These are phyloP conservation scores for Entomortierella parvispora DNA, from an alignment of 192 early-diverging fungal species.

Conservation along the genomic window DNA sequence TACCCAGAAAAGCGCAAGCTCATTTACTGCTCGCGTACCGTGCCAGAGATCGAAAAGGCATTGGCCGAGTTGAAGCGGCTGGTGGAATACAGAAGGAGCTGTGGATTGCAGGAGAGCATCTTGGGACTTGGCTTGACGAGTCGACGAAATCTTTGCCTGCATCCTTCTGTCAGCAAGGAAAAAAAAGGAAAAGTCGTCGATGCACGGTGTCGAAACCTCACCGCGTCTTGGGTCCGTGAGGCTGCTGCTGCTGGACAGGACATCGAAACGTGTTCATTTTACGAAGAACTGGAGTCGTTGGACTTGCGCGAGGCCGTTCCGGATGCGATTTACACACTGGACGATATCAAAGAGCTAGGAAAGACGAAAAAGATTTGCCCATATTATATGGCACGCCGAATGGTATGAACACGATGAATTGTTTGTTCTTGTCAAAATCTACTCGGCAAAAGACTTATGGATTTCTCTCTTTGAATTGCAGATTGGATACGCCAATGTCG, in stretches of 20 bases:
- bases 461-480: constrained; percentile 37
- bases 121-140: constrained; percentile 93
- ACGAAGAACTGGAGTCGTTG: constrained; percentile 73
- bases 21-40: constrained; percentile 99
- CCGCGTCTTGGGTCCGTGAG: constrained; percentile 92
- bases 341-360: constrained; percentile 89
- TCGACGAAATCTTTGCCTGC: constrained; percentile 94
- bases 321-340: constrained; percentile 94
- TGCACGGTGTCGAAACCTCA: constrained; percentile 90
- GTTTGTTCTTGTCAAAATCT: too few relatives aligned
- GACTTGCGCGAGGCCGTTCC: constrained; percentile 73
- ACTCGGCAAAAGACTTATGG: too few relatives aligned
- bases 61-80: constrained; percentile 94
- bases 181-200: constrained; percentile 89
- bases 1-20: constrained; percentile 95
- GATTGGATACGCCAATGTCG: constrained; percentile 91
- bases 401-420: constrained; percentile 68
- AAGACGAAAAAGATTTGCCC: constrained; percentile 84
- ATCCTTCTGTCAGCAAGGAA: constrained; percentile 88
- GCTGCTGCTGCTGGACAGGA: constrained; percentile 59
- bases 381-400: constrained; percentile 90
- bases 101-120: constrained; percentile 81
- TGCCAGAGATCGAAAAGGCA: constrained; percentile 99
- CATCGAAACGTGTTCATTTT: constrained; percentile 41
- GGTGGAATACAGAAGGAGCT: constrained; percentile 81